Conservation (phyloP, 495 filamentous ascomycete species). For the Penicillium pulvis region DNA sequence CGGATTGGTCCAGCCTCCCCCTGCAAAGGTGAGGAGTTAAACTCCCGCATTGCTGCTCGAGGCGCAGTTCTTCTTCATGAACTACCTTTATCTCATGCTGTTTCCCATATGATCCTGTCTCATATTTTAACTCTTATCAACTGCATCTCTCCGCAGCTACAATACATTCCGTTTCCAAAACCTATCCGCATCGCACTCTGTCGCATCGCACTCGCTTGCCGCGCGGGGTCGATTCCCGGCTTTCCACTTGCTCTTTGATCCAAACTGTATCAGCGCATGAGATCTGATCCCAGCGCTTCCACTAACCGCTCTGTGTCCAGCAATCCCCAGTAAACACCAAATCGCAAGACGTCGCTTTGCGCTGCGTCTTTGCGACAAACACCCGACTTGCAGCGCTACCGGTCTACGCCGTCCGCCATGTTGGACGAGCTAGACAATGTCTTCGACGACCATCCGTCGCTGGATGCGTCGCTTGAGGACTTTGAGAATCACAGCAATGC, state of each 20-base stretch:
- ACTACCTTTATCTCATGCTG: slow-evolving; percentile 4
- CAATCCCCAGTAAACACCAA: slow-evolving; percentile 8
- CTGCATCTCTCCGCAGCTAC: slow-evolving; percentile 8
- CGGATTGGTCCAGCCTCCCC: slow-evolving; percentile 34
- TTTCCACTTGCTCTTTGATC: slow-evolving; percentile 5
- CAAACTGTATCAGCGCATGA: slow-evolving; percentile 20
- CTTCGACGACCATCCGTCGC: slow-evolving; percentile 68
- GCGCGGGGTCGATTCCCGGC: slow-evolving; percentile 24
- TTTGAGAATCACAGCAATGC: slow-evolving; percentile 63
- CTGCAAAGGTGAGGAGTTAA: slow-evolving; percentile 26
- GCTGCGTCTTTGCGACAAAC: slow-evolving; percentile 24
- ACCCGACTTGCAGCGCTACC: slow-evolving; percentile 26
- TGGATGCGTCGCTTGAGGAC: slow-evolving; percentile 76
- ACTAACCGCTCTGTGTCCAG: slow-evolving; percentile 23
- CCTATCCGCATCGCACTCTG: slow-evolving; percentile 19
- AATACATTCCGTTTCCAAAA: slow-evolving; percentile 8
- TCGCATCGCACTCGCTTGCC: slow-evolving; percentile 24
- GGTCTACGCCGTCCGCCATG: slow-evolving; percentile 47
- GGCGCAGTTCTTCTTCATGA: slow-evolving; percentile 14
- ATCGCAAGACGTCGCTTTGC: slow-evolving; percentile 19
- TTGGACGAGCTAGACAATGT: slow-evolving; percentile 51
- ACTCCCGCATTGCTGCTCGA: slow-evolving; percentile 24
- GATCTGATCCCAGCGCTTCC: slow-evolving; percentile 14
- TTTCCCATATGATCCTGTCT: slow-evolving; percentile 1
- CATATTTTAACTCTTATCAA: slow-evolving; percentile 12